A percentile compares a stretch with the other conserved stretches of the same genome.
Conservation (phyloP, 345 rosid species). For the Bruguiera sexangula region DNA sequence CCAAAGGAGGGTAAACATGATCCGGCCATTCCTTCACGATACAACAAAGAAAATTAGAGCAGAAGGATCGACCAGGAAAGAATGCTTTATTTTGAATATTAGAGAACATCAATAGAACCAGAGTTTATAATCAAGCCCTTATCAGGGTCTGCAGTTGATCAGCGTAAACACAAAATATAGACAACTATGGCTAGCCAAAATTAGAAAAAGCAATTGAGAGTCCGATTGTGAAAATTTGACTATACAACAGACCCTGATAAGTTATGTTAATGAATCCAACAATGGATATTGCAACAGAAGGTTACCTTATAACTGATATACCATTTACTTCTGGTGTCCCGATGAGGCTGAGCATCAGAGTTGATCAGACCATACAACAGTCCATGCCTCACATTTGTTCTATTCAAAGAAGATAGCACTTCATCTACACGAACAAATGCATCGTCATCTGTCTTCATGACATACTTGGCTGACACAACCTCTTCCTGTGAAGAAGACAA, state of each 20-base stretch:
- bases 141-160: too few species aligned
- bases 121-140: too few species aligned
- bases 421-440: conserved; percentile 93
- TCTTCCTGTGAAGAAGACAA: conserved; percentile 50
- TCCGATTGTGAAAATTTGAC: background rate
- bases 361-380: conserved; percentile 83
- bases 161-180: too few species aligned
- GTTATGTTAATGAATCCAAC: background rate
- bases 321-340: conserved; percentile 84
- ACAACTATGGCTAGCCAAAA: background rate
- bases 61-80: background rate
- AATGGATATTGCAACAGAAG: background rate
- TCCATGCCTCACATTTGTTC: conserved; percentile 49
- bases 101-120: too few species aligned
- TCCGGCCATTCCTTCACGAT: conserved; percentile 23
- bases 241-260: background rate
- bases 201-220: background rate
- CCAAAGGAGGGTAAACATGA: conserved; percentile 21
- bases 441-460: conserved; percentile 97
- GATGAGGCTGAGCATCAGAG: conserved; percentile 71
- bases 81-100: too few species aligned
- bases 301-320: conserved; percentile 72
- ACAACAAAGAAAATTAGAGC: conserved; percentile 1
- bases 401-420: conserved; percentile 57
- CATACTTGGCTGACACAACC: conserved; percentile 67